Base-by-base conservation (phyloP, 2,329 filamentous ascomycete species). In the Ceratocystis ficicola region DNA sequence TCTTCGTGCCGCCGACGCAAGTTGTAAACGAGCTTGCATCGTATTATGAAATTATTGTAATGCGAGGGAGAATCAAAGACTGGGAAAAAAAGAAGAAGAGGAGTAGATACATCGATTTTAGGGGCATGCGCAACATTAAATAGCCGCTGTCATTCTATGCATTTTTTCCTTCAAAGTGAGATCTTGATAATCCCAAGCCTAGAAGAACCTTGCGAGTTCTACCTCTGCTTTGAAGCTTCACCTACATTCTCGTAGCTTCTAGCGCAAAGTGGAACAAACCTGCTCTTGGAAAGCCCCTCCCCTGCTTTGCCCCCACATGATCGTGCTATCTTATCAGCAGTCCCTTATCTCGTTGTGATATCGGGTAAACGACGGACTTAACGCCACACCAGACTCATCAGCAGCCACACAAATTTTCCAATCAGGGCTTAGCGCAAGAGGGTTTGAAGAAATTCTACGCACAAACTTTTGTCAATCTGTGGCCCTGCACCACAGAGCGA, bases 11-110 rank as follows among this genome's bases (percentile, higher is more conserved):
- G 75, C 74, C 52, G 72, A 71, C 65, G 75, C 70, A 66, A 78
- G 66, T 69, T 77, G 76, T 68, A 72, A 74, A 70, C 76, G 73
- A 48, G 76, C 75, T 73, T 77, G 76, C 77, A 78, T 78, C 60
- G 63, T 73, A 68, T 36, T 28, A 8, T 59, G 36, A 50, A 30
- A 48, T 8, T 17, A 32, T 50, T 52, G 44, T 48, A 28, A 60
- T 3, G 25, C 32, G 17, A 32, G 55, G 62, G 32, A 50, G 57
- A 62, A 65, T 41, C 61, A 67, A 65, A 28, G 12, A 3, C 25
- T 44, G 59, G n/a, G n/a, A 41, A 12, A 2, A 41, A 41, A 22
- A 36, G 25, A 61, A 57, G 59, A 3, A 28, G 41, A 46, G 36
- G 30, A n/a, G 20, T 28, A 41, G 36, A 12, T 10, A 10, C 4